phyloP scores from a whole-genome alignment of 495 filamentous ascomycete species.

The Cryomyces minteri region DNA sequence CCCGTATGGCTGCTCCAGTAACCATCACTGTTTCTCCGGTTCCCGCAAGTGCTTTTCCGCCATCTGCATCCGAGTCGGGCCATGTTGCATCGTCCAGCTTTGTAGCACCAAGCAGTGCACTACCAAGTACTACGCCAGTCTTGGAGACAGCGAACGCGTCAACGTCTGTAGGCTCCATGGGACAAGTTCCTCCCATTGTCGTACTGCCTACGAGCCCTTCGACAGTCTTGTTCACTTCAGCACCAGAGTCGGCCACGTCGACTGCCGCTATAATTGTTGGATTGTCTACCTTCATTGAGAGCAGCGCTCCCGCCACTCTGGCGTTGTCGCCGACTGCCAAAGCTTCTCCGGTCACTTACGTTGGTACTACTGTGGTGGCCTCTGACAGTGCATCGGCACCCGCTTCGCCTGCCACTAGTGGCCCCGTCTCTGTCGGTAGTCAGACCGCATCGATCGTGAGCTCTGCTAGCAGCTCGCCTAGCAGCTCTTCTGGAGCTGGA shows the following conservation, averaged over 20 bases:
- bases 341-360: neutral
- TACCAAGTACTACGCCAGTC: neutral
- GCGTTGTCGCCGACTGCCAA: neutral
- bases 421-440: neutral
- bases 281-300: slow-evolving; percentile 5
- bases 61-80: neutral
- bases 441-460: neutral
- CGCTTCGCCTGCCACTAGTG: neutral
- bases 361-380: neutral
- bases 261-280: slow-evolving; percentile 6
- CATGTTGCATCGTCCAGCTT: neutral
- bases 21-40: neutral
- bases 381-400: neutral
- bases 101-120: neutral
- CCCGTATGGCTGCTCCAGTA: neutral
- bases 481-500: neutral
- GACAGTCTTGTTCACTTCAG: neutral
- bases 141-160: neutral
- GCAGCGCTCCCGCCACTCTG: neutral
- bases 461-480: neutral
- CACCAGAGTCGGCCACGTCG: neutral
- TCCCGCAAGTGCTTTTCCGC: too few relatives aligned
- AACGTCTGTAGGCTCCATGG: neutral
- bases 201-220: neutral
- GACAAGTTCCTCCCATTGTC: neutral